Conservation (phyloP, 2,329 filamentous ascomycete species). For the Epichloe uncinata region DNA sequence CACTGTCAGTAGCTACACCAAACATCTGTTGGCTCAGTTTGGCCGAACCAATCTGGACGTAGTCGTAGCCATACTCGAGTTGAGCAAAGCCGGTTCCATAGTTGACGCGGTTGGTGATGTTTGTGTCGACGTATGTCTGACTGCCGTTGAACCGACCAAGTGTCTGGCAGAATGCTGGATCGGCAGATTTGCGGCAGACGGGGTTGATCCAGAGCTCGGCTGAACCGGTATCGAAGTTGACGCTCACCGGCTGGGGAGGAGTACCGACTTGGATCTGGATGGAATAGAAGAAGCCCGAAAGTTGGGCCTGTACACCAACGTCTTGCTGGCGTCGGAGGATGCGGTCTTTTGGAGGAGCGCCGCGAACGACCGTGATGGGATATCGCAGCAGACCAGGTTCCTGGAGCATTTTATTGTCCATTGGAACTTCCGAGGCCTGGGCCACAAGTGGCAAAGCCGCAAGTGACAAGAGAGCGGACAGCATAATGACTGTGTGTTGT, state of each 20-base stretch:
- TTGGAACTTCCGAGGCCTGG: constrained; percentile 9
- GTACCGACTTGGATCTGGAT: constrained; percentile 25
- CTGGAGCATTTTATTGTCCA: constrained; percentile 13
- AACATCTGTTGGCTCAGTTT: constrained; percentile 22
- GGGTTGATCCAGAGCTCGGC: constrained; percentile 30
- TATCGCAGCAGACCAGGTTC: constrained; percentile 17
- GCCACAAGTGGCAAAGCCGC: constrained; percentile 17
- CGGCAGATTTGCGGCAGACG: constrained; percentile 19
- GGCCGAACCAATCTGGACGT: constrained; percentile 18
- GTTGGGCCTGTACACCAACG: constrained; percentile 12
- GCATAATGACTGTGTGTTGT: constrained; percentile 11
- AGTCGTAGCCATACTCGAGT: constrained; percentile 22
- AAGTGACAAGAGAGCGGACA: constrained; percentile 17
- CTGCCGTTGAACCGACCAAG: constrained; percentile 19
- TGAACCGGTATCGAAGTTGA: constrained; percentile 29
- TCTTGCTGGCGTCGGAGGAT: constrained; percentile 18
- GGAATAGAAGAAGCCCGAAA: constrained; percentile 24
- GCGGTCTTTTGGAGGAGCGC: constrained; percentile 14
- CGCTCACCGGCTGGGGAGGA: constrained; percentile 23
- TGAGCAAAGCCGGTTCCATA: constrained; percentile 21
- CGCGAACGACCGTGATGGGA: constrained; percentile 15
- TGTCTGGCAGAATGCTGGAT: constrained; percentile 15
- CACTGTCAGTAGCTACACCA: constrained; percentile 21
- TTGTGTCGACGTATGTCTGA: constrained; percentile 16
- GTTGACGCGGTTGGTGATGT: constrained; percentile 13